Conservation (phyloP, 1,284 basidiomycete genomes). For the Hemileia vastatrix region DNA sequence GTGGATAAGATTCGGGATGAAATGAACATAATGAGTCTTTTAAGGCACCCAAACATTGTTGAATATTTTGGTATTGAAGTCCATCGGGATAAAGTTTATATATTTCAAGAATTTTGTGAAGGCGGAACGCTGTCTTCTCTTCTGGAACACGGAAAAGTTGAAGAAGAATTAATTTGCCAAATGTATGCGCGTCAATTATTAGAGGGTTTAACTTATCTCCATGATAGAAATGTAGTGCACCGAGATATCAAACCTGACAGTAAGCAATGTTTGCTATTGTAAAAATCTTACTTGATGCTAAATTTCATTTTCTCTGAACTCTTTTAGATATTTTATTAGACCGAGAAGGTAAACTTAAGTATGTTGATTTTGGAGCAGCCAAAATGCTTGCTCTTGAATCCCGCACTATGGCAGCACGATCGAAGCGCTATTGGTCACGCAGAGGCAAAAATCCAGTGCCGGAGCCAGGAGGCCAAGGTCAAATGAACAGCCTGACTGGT, state of each 20-base stretch:
- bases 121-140: slow-evolving; percentile 85
- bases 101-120: slow-evolving; percentile 98
- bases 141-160: slow-evolving; percentile 86
- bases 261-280: slow-evolving; percentile 48
- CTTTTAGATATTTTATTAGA: slow-evolving; percentile 81
- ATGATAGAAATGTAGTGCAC: slow-evolving; percentile 84
- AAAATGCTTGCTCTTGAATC: slow-evolving; percentile 94
- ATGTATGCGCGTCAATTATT: slow-evolving; percentile 96
- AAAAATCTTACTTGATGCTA: background rate
- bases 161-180: slow-evolving; percentile 92
- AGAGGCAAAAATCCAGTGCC: slow-evolving; percentile 31
- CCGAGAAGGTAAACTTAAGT: slow-evolving; percentile 83
- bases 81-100: slow-evolving; percentile 96
- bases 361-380: slow-evolving; percentile 96
- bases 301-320: background rate
- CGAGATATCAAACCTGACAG: slow-evolving; percentile 99
- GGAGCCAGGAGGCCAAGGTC: slow-evolving; percentile 31
- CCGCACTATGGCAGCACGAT: slow-evolving; percentile 64
- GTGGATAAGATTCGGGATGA: slow-evolving; percentile 93
- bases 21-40: slow-evolving; percentile 95
- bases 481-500: slow-evolving; percentile 63
- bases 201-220: slow-evolving; percentile 85
- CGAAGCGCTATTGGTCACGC: slow-evolving; percentile 23
- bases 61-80: slow-evolving; percentile 99
- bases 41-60: slow-evolving; percentile 95